Evolutionary conservation across 2,329 filamentous ascomycete species (phyloP), one percentile per base, ranked within the genome.

Genomic region (Aschersonia sp.): DNA sequence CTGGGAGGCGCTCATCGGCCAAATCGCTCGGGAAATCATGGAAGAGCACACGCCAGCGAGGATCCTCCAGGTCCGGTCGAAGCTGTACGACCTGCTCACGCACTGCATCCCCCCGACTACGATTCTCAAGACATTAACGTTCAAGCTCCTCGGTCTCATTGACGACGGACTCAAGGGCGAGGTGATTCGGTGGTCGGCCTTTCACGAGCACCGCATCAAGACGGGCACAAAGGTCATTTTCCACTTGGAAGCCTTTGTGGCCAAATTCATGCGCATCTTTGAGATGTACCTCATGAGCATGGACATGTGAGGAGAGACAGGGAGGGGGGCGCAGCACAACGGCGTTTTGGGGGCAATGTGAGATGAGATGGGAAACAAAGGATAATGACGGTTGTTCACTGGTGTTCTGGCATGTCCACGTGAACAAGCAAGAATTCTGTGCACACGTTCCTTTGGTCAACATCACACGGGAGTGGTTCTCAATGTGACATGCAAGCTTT

Each of bases 41-140:
- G 84, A 85, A 40, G 91, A 98, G 63, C 87, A 94, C 59, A 88
- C 88, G n/a, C 91, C 92, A 1, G 82, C 84, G 31, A 78, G 87
- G 46, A 89, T 98, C 51, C 69, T 98, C 53, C 79, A 89, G 59
- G 89, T 96, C 44, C 81, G 92, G 53, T 82, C 88, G 7, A 94
- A 95, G 66, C 77, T 98, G n/a, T 98, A 98, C 68, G 92, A 98
- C 61, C 76, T 98, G 35, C 75, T 98, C 44, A 94, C 91, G 5
- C 92, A 98, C 64, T 98, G 94, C 65, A 98, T 98, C 60, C 92
- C 94, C 10, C 78, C 92, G 2, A 95, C 91, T 0, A 94, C 85
- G 1, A 89, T 98, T 53, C 75, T 98, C 57, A 95, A 95, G 71
- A 94, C 88, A 0, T 73, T 98, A 51, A 94, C 91, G 0, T 97